Base-by-base conservation (phyloP, 2,329 filamentous ascomycete species). In the Colletotrichum lupini region DNA sequence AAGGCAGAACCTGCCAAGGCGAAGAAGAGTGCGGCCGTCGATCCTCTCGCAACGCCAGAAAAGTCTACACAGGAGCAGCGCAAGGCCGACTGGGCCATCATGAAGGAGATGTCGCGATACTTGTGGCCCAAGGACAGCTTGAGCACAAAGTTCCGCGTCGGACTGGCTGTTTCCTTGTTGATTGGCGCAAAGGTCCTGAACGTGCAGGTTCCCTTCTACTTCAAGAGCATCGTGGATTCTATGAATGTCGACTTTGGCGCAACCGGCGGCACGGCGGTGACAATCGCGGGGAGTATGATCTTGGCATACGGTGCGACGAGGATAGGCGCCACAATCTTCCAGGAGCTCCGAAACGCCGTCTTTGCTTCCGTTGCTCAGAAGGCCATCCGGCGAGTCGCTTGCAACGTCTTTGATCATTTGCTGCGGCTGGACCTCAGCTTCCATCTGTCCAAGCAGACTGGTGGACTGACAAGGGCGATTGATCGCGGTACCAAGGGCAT, bases 401-500 rank as follows among this genome's bases (percentile, higher is more conserved):
- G 93, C 78, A 97, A 97, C 82, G 96, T 99, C 2, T 98, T 98
- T 78, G 91, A 94, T 75, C 97, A 99, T 82, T 81, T 99, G 61
- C 86, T 99, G 35, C 92, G 92, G 67, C 89, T 99, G 26, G 97
- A 99, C 80, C 88, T 98, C 60, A 95, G 93, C 82, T 99, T 99
- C 83, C 97, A 99, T 81, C 89, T 99, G 11, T 92, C 93, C 24
- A 94, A 97, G 78, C 97, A 99, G 85, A 99, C 97, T 0, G 97
- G 97, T 75, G 97, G 97, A 1, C 84, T 99, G 76, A 98, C 96
- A 1, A 89, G 97, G 76, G 97, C 97, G 28, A 97, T 99, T 75
- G 97, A 99, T 80, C 92, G 97, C 75, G 97, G 97, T 80, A 99
- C 97, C 24, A 99, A 99, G 84, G 97, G 97, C 75, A 99, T 99